Percentiles rank a stretch among this genome's conserved stretches.
Conservation (phyloP, 768 basidiomycete species). For the Auricularia heimuer region DNA sequence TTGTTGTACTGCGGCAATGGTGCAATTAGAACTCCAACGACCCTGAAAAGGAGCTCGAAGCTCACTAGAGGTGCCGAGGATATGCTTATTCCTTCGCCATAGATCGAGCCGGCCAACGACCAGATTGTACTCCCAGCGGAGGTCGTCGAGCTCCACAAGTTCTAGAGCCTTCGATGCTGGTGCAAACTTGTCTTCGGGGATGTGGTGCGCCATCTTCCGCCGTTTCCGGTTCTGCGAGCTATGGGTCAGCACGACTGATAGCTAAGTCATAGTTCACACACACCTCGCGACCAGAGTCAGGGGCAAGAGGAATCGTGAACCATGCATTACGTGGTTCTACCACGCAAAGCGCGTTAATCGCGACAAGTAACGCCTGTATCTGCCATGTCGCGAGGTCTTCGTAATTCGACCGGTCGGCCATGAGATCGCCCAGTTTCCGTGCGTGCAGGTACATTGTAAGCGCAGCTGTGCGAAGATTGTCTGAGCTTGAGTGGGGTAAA, state of each 20-base stretch:
- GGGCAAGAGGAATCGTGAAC: conserved; percentile 58
- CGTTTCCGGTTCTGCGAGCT: conserved; percentile 52
- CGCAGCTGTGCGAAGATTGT: conserved; percentile 48
- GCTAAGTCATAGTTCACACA: conserved; percentile 7
- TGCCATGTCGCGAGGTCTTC: conserved; percentile 55
- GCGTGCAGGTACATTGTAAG: conserved; percentile 90
- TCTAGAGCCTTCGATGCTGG: conserved; percentile 59
- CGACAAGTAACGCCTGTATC: conserved; percentile 71
- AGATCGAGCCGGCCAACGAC: conserved; percentile 72
- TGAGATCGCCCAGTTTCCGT: conserved; percentile 51
- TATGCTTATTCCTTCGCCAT: conserved; percentile 50
- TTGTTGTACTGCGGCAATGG: conserved; percentile 14
- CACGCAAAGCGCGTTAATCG: conserved; percentile 81
- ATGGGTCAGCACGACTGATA: conserved; percentile 8
- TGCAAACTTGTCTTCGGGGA: conserved; percentile 66
- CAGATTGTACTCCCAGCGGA: conserved; percentile 67
- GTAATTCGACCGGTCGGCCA: conserved; percentile 26
- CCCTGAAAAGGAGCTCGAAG: too few relatives aligned
- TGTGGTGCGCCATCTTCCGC: conserved; percentile 57
- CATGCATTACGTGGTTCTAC: conserved; percentile 75
- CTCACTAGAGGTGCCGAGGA: conserved; percentile 48
- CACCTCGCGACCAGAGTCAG: conserved; percentile 37
- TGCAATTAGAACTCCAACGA: not conserved
- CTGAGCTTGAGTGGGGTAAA: not conserved
- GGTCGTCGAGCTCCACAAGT: conserved; percentile 69